Evolutionary conservation across 345 rosid species (phyloP).

Genomic region (Xanthoceras sorbifolium): DNA sequence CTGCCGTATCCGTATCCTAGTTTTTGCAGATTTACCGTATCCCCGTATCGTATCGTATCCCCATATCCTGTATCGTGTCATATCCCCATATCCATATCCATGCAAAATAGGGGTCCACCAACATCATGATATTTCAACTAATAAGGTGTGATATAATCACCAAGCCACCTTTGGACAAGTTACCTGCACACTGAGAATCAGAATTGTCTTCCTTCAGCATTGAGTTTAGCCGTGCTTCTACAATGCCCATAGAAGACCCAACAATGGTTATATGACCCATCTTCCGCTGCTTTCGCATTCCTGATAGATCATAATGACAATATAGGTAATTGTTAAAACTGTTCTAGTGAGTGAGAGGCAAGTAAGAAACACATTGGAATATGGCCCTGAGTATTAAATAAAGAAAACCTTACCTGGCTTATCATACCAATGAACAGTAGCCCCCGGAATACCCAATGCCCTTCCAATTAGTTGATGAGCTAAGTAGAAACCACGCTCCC

Average conservation of each 20-base stretch:
- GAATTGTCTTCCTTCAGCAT: slow-evolving; percentile 51
- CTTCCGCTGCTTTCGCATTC: slow-evolving; percentile 91
- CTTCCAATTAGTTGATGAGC: slow-evolving; percentile 68
- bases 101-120: background rate
- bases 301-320: slow-evolving; percentile 35
- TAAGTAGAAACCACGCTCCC: slow-evolving; percentile 71
- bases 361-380: background rate
- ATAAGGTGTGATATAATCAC: background rate
- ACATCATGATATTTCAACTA: background rate
- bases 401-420: slow-evolving; percentile 71
- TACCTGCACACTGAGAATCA: slow-evolving; percentile 49
- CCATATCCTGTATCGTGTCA: no score
- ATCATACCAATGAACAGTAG: slow-evolving; percentile 94
- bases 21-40: no score
- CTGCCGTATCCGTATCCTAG: no score
- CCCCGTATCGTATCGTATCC: no score
- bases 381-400: background rate
- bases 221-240: slow-evolving; percentile 58
- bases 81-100: no score
- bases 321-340: background rate
- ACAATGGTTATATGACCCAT: slow-evolving; percentile 94
- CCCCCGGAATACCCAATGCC: slow-evolving; percentile 69
- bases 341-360: background rate
- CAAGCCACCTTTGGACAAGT: slow-evolving; percentile 26
- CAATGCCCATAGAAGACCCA: slow-evolving; percentile 67